Conservation (phyloP, 1,284 basidiomycete genomes). For the Lignosus rhinocerotis region DNA sequence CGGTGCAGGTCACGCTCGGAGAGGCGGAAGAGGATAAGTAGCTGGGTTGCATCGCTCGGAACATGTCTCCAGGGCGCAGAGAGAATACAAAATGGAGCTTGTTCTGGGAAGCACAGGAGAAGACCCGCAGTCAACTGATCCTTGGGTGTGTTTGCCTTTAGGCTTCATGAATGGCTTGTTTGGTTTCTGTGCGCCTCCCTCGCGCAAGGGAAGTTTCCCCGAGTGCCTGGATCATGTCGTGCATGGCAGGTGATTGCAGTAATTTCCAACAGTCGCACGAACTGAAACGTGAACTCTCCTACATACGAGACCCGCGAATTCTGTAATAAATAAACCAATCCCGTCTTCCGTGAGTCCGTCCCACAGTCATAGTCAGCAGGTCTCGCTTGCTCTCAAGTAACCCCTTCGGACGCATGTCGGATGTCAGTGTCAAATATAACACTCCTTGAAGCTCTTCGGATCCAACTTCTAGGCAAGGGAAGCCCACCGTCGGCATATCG, state of each 20-base stretch:
- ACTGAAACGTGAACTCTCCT: too few relatives aligned
- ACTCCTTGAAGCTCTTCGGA: too few relatives aligned
- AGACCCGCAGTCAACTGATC: slow-evolving; percentile 20
- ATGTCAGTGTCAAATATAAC: too few relatives aligned
- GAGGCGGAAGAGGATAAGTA: neutral
- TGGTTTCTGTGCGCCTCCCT: too few relatives aligned
- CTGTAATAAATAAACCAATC: too few relatives aligned
- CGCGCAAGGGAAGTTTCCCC: neutral
- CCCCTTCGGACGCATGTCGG: too few relatives aligned
- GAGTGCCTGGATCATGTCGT: neutral
- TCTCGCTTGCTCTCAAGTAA: neutral
- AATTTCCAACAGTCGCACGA: neutral
- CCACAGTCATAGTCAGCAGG: neutral
- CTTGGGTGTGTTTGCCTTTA: slow-evolving; percentile 20
- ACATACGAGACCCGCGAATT: too few relatives aligned
- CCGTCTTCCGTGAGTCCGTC: neutral
- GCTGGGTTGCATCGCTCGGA: neutral
- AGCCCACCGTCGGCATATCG: neutral
- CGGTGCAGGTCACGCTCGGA: neutral
- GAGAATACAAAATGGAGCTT: neutral
- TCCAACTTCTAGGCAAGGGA: too few relatives aligned
- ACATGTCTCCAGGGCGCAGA: neutral
- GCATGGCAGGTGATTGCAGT: slow-evolving; percentile 14
- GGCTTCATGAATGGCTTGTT: slow-evolving; percentile 16
- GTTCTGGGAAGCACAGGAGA: slow-evolving; percentile 5